phyloP scores from a whole-genome alignment of 345 rosid species.

The Salix arbutifolia region DNA sequence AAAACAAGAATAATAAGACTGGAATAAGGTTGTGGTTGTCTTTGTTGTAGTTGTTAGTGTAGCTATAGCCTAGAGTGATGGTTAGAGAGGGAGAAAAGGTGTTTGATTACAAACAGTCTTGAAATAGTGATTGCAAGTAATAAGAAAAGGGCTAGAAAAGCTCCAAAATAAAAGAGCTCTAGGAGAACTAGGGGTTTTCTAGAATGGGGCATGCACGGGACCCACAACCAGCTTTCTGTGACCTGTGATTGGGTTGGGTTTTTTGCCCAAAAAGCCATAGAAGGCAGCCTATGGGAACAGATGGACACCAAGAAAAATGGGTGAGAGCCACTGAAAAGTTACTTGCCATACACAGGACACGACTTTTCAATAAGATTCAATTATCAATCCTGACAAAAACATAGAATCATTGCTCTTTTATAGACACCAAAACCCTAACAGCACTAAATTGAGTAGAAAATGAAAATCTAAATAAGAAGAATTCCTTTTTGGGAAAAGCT shows the following conservation, averaged over 20 bases:
- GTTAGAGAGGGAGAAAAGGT: neutral
- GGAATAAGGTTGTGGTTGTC: neutral
- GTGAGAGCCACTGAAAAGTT: neutral
- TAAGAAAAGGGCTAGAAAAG: neutral
- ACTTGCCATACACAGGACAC: neutral
- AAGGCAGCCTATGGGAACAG: neutral
- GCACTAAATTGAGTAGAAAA: neutral
- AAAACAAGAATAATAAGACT: neutral
- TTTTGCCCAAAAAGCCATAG: neutral
- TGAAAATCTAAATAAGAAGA: neutral
- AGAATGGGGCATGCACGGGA: neutral
- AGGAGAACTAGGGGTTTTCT: neutral
- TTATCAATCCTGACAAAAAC: neutral
- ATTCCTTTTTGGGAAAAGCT: neutral
- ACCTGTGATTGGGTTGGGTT: neutral
- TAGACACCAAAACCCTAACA: neutral
- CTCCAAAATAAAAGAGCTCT: neutral
- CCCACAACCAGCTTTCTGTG: neutral
- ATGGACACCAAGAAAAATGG: neutral
- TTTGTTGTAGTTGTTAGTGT: neutral
- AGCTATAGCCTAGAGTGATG: neutral
- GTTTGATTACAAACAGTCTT: neutral
- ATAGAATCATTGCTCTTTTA: neutral
- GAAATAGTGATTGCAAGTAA: neutral
- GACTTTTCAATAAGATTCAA: neutral